These are phyloP conservation scores for Diaporthe ampelina DNA, from an alignment of 2,329 filamentous ascomycete genomes.

Conservation along the genomic window DNA sequence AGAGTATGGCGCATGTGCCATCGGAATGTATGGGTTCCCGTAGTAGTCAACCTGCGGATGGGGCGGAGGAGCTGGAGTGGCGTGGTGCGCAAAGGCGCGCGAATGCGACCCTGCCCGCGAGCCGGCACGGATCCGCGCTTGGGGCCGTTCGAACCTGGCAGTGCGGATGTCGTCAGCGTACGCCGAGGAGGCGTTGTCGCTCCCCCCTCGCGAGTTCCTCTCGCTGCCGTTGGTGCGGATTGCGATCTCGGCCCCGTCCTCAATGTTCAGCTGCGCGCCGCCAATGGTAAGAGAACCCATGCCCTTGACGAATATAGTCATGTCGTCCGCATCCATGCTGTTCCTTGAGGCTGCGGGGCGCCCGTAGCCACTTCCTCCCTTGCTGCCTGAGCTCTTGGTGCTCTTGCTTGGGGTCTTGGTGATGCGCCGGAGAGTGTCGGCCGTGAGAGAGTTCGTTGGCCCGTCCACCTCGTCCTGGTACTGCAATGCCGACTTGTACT, in stretches of 20 bases:
- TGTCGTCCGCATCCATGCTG: slow-evolving; percentile 66
- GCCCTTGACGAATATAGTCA: slow-evolving; percentile 73
- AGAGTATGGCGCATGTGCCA: slow-evolving; percentile 41
- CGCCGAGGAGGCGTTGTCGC: slow-evolving; percentile 61
- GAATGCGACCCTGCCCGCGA: slow-evolving; percentile 65
- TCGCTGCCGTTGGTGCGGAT: slow-evolving; percentile 67
- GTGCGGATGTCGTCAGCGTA: slow-evolving; percentile 60
- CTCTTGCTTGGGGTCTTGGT: slow-evolving; percentile 67
- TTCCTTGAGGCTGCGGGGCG: slow-evolving; percentile 72
- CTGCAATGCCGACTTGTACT: slow-evolving; percentile 58
- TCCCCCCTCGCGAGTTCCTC: slow-evolving; percentile 46
- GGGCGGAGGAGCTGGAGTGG: neutral
- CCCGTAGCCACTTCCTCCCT: slow-evolving; percentile 74
- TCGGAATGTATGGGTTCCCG: slow-evolving; percentile 4
- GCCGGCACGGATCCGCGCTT: slow-evolving; percentile 60
- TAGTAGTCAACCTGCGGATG: slow-evolving; percentile 32
- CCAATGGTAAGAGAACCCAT: slow-evolving; percentile 69
- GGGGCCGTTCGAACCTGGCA: slow-evolving; percentile 58
- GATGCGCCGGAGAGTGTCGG: slow-evolving; percentile 67
- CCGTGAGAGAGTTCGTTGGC: slow-evolving; percentile 64
- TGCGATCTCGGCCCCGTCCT: slow-evolving; percentile 72
- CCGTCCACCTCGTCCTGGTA: slow-evolving; percentile 69
- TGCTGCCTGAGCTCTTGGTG: slow-evolving; percentile 71
- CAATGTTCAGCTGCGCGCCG: slow-evolving; percentile 70
- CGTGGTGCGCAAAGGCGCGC: slow-evolving; percentile 42